Conservation (phyloP, 495 filamentous ascomycete species). For the Parathielavia hyrcaniae region DNA sequence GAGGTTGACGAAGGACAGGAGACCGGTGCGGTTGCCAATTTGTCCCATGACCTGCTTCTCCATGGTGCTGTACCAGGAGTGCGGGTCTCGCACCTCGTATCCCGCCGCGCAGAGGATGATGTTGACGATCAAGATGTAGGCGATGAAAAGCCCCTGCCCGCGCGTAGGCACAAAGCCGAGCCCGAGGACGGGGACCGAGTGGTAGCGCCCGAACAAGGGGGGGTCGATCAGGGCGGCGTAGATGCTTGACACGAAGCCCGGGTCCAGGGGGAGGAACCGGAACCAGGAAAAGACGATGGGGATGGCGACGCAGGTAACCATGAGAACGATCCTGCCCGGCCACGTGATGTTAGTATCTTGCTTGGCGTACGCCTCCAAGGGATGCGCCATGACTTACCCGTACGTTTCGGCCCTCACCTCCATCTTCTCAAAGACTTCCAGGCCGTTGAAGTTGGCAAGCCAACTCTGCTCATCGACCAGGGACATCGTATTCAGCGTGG, state of each 20-base stretch:
- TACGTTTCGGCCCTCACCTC: neutral
- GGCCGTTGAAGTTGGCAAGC: neutral
- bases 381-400: neutral
- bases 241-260: neutral
- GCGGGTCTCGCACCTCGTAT: neutral
- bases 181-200: neutral
- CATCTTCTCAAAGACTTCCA: neutral
- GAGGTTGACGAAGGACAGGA: neutral
- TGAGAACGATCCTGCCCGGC: neutral
- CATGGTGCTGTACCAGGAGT: neutral
- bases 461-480: neutral
- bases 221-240: neutral
- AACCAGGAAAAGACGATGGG: neutral
- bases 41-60: neutral
- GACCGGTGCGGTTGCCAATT: neutral
- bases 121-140: neutral
- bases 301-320: neutral
- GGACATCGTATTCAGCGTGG: neutral
- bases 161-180: neutral
- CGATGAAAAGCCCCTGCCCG: neutral
- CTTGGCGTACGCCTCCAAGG: no score
- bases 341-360: neutral
- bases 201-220: neutral
- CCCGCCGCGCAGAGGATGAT: neutral
- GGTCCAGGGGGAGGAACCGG: neutral